Evolutionary conservation across 352 stramenopile species (phyloP).

Genomic region (Pythium rishiriense): DNA sequence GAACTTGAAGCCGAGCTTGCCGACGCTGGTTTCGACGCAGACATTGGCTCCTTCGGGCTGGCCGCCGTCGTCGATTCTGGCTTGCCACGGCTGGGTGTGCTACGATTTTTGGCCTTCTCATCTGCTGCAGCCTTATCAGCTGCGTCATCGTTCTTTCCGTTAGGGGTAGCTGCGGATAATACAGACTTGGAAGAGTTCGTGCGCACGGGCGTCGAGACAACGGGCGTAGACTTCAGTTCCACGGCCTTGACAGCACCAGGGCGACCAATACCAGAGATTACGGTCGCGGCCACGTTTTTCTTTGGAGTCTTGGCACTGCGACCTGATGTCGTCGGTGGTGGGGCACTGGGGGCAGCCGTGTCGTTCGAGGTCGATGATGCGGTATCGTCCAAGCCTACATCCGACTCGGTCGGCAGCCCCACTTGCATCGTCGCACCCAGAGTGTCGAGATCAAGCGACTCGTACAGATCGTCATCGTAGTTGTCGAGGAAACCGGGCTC

Average conservation of each 20-base stretch:
- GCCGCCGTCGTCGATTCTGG: constrained; percentile 37
- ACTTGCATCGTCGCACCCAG: constrained; percentile 75
- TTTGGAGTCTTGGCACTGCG: constrained; percentile 63
- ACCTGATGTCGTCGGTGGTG: constrained; percentile 9
- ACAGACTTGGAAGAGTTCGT: constrained; percentile 43
- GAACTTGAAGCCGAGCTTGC: constrained; percentile 26
- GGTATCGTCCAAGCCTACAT: constrained; percentile 65
- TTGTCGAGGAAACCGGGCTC: constrained; percentile 94
- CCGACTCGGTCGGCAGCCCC: constrained; percentile 65
- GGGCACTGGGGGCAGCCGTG: not conserved
- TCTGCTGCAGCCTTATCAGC: constrained; percentile 34
- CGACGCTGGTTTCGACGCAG: constrained; percentile 24
- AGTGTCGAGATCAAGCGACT: constrained; percentile 93
- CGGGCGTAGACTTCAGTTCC: constrained; percentile 75
- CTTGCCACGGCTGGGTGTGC: constrained; percentile 50
- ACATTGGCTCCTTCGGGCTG: constrained; percentile 34
- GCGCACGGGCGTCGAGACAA: constrained; percentile 38
- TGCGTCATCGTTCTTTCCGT: constrained; percentile 53
- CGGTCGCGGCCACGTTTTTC: constrained; percentile 49
- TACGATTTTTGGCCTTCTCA: constrained; percentile 46
- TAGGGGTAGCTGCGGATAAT: constrained; percentile 33
- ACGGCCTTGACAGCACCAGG: constrained; percentile 74
- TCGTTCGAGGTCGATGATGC: constrained; percentile 21
- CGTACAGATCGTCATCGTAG: constrained; percentile 95
- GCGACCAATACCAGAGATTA: constrained; percentile 75